Evolutionary conservation across 2,329 filamentous ascomycete genomes (phyloP).

Genomic region (Fusarium udum): DNA sequence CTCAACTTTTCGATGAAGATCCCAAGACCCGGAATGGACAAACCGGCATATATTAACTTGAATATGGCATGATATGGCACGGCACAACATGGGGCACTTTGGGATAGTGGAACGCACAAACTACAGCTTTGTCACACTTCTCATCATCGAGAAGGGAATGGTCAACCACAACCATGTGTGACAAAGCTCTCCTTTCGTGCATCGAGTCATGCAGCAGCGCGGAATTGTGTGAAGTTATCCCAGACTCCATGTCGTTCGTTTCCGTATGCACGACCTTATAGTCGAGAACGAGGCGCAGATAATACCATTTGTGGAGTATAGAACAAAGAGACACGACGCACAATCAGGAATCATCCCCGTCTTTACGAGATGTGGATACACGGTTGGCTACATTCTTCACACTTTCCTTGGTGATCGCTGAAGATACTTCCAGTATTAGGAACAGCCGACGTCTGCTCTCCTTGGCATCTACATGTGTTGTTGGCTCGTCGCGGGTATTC

Average conservation of each 20-base stretch:
- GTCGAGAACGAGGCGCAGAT: conserved; percentile 5
- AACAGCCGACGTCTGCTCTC: conserved; percentile 25
- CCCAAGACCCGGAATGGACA: conserved; percentile 21
- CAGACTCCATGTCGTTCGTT: conserved; percentile 22
- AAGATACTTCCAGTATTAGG: conserved; percentile 31
- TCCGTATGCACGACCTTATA: conserved; percentile 22
- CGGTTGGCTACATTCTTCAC: conserved; percentile 24
- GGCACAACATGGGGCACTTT: conserved; percentile 26
- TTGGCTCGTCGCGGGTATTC: conserved; percentile 32
- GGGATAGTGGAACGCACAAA: conserved; percentile 23
- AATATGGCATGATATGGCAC: conserved; percentile 36
- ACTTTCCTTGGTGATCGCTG: conserved; percentile 15
- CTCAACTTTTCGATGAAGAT: conserved; percentile 15
- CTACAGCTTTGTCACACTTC: conserved; percentile 21
- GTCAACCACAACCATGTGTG: conserved; percentile 36
- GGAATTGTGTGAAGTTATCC: conserved; percentile 32
- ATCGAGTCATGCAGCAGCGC: conserved; percentile 35
- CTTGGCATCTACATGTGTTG: conserved; percentile 13
- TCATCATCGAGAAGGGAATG: conserved; percentile 21
- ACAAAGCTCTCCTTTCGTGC: conserved; percentile 29
- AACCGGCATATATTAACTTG: conserved; percentile 28
- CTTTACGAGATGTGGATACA: conserved; percentile 22
- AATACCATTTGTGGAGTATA: conserved; percentile 21
- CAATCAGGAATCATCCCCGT: conserved; percentile 18
- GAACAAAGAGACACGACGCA: conserved; percentile 11